Conservation (phyloP, 345 rosid genomes). For the Diplotaxis tenuifolia region DNA sequence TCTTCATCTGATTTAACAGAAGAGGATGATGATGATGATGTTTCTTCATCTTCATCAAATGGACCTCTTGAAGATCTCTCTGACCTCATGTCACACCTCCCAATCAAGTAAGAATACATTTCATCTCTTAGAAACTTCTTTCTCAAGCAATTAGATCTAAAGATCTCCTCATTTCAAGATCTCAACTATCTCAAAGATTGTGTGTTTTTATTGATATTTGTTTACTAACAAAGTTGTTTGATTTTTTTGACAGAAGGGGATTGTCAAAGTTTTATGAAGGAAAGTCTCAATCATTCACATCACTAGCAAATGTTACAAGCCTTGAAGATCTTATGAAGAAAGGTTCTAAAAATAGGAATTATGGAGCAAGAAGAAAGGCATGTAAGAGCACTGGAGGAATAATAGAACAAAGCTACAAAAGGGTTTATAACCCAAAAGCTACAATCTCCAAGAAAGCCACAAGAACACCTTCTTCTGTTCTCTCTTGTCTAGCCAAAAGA, state of each 20-base stretch:
- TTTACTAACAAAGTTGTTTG: constrained; percentile 14
- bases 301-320: constrained; percentile 57
- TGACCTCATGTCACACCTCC: constrained; percentile 66
- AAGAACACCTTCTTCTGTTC: constrained; percentile 36
- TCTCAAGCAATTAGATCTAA: not conserved
- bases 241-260: constrained; percentile 54
- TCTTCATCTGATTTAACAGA: constrained; percentile 53
- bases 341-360: constrained; percentile 28
- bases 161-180: not conserved
- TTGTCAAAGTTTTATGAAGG: constrained; percentile 76
- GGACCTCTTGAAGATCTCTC: constrained; percentile 70
- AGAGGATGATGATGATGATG: constrained; percentile 50
- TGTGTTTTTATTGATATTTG: not conserved
- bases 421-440: constrained; percentile 48
- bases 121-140: not conserved
- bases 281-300: constrained; percentile 77
- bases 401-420: constrained; percentile 41
- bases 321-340: constrained; percentile 63
- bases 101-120: constrained; percentile 56
- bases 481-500: constrained; percentile 44
- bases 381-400: constrained; percentile 55
- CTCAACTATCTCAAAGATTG: not conserved
- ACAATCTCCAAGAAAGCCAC: constrained; percentile 56
- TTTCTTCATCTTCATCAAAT: constrained; percentile 44
- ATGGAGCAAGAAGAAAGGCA: constrained; percentile 26